These are phyloP conservation scores for Dendrobium catenatum DNA, from an alignment of 106 monocot genomes.

Conservation along the genomic window DNA sequence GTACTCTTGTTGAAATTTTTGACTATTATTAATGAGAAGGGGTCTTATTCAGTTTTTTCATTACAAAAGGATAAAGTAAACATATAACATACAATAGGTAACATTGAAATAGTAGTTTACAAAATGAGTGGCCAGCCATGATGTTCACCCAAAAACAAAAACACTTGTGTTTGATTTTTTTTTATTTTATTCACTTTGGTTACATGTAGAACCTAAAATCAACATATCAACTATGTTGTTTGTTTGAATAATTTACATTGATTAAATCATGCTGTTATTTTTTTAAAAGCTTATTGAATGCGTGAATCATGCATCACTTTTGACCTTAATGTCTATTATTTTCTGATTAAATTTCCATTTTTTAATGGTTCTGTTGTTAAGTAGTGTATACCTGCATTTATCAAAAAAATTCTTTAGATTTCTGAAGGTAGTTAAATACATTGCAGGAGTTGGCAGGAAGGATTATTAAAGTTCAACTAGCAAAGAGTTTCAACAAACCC, in stretches of 20 bases:
- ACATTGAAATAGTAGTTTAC: too few relatives aligned
- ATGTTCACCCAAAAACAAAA: too few relatives aligned
- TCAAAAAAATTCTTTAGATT: neutral
- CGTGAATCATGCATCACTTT: neutral
- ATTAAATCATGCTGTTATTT: neutral
- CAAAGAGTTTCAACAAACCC: conserved; percentile 72
- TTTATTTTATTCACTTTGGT: too few relatives aligned
- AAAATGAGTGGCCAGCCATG: too few relatives aligned
- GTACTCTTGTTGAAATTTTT: too few relatives aligned
- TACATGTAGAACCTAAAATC: too few relatives aligned
- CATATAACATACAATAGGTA: too few relatives aligned
- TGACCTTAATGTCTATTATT: neutral
- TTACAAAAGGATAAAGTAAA: too few relatives aligned
- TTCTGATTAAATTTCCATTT: neutral
- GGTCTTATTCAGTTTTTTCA: too few relatives aligned
- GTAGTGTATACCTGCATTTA: neutral
- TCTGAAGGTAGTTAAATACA: neutral
- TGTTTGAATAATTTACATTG: neutral
- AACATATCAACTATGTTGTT: too few relatives aligned
- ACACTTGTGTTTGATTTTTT: too few relatives aligned
- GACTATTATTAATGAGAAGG: too few relatives aligned
- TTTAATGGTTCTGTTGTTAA: neutral
- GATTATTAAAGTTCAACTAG: conserved; percentile 74
- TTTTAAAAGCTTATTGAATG: neutral
- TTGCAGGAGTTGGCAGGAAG: conserved; percentile 63